A percentile compares a stretch with the other conserved stretches of the same genome.
These are phyloP conservation scores for Litsea cubeba DNA, from an alignment of 164 flowering plant species.

Conservation along the genomic window DNA sequence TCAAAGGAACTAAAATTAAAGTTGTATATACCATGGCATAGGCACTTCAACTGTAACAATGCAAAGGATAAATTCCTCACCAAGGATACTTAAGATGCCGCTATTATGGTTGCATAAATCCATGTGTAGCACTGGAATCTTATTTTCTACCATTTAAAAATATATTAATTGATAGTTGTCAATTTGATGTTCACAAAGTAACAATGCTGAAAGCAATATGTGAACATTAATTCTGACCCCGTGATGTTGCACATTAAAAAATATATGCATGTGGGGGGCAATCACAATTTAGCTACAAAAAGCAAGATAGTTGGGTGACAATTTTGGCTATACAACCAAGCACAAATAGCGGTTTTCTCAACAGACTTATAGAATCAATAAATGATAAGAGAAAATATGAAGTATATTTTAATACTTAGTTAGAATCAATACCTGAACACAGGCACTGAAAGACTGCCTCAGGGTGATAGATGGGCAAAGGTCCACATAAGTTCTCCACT, in stretches of 20 bases:
- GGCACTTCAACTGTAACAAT: background rate
- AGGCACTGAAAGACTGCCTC: slow-evolving; percentile 61
- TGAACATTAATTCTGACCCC: background rate
- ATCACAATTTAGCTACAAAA: background rate
- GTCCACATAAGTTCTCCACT: slow-evolving; percentile 45
- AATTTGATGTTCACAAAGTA: no score
- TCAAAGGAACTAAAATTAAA: background rate
- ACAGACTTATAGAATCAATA: background rate
- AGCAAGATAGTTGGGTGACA: background rate
- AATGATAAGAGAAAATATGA: background rate
- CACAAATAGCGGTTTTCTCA: background rate
- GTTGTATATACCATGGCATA: background rate
- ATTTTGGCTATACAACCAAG: background rate
- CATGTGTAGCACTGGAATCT: background rate
- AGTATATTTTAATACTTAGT: background rate
- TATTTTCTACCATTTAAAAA: background rate
- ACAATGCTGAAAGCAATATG: background rate
- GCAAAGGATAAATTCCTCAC: background rate
- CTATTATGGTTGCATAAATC: background rate
- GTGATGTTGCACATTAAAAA: background rate
- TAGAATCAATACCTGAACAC: slow-evolving; percentile 51
- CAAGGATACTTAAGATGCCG: background rate
- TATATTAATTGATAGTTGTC: no score
- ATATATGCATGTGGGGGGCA: background rate
- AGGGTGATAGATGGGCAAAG: slow-evolving; percentile 74